These are phyloP conservation scores for Sphagnum contortum DNA, from an alignment of 225 moss, liverwort and hornwort genomes.

Conservation along the genomic window DNA sequence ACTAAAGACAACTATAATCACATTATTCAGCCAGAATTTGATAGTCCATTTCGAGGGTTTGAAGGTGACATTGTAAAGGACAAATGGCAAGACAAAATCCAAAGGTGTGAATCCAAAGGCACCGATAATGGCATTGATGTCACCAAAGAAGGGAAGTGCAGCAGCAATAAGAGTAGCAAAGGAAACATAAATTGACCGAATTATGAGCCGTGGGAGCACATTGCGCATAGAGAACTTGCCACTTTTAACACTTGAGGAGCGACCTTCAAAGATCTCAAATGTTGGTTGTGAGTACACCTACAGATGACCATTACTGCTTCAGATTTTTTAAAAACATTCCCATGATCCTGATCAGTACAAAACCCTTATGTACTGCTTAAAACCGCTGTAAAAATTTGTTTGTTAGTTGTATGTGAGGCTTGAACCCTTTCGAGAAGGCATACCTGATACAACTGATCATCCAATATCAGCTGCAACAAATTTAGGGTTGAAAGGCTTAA, in stretches of 20 bases:
- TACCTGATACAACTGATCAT: neutral
- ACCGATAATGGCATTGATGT: slow-evolving; percentile 48
- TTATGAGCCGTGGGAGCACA: slow-evolving; percentile 35
- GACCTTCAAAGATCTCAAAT: slow-evolving; percentile 56
- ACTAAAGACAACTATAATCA: slow-evolving; percentile 24
- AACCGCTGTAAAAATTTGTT: too few species aligned
- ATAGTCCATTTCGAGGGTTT: slow-evolving; percentile 21
- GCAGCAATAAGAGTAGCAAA: slow-evolving; percentile 48
- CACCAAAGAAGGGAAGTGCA: slow-evolving; percentile 62
- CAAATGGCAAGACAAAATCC: slow-evolving; percentile 55
- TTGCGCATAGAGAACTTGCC: slow-evolving; percentile 28
- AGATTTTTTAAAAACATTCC: too few species aligned
- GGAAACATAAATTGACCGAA: slow-evolving; percentile 34
- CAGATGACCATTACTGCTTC: neutral
- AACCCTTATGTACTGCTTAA: too few species aligned
- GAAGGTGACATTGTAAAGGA: slow-evolving; percentile 47
- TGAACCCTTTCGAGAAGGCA: neutral
- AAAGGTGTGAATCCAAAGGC: slow-evolving; percentile 64
- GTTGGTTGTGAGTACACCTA: slow-evolving; percentile 66
- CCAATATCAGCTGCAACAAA: too few species aligned
- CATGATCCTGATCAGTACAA: too few species aligned
- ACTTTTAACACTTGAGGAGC: slow-evolving; percentile 18
- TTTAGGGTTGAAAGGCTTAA: too few species aligned
- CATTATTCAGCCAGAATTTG: slow-evolving; percentile 44
- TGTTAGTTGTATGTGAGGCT: neutral